Evolutionary conservation across 768 basidiomycete species (phyloP), one percentile per base, ranked within the genome.

Genomic region (Kwoniella europaea): DNA sequence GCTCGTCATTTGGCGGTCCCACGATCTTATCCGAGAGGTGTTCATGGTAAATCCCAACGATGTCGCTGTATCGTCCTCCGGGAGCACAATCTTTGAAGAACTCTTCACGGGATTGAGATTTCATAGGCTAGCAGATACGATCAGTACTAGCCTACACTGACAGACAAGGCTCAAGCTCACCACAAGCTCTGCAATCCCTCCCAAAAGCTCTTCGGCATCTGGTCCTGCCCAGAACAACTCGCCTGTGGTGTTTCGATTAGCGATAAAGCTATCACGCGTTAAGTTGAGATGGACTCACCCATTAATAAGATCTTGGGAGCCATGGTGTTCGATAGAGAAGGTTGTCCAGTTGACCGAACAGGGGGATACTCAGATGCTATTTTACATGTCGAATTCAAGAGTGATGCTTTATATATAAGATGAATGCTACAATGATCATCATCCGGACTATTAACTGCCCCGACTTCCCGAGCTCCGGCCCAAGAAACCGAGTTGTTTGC

Each of bases 1-100:
- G 65, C 41, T 65, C 64, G 24, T 58, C 57, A 20, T 68, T 52
- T n/a, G 68, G 27, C 16, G 58, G 7, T 22, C 52, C 46, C 10
- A 52, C 43, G n/a, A 50, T 53, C 13, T 55, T 10, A 22, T 88
- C 84, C 7, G 91, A 91, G 22, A 84, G 82, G 82, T 91, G 91
- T 79, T 91, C 87, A 53, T 91, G 87, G 84, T 92, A 94, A 59
- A 95, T 89, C 10, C 88, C 93, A 9, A 90, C 86, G 6, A 50
- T 50, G 18, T 50, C 46, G 46, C 86, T 85, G 83, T 92, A 94
- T 82, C 89, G 91, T 9, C 90, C 90, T 4, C 65, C 60, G 12
- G 56, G 22, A 50, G 85, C 83, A 58, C 91, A 87, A 58, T 86
- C 88, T 6, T 86, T 84, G 58, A 92, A 85, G 82, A 95, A 91